Evolutionary conservation across 352 stramenopile species (phyloP).

Genomic region (Plasmopara muralis): DNA sequence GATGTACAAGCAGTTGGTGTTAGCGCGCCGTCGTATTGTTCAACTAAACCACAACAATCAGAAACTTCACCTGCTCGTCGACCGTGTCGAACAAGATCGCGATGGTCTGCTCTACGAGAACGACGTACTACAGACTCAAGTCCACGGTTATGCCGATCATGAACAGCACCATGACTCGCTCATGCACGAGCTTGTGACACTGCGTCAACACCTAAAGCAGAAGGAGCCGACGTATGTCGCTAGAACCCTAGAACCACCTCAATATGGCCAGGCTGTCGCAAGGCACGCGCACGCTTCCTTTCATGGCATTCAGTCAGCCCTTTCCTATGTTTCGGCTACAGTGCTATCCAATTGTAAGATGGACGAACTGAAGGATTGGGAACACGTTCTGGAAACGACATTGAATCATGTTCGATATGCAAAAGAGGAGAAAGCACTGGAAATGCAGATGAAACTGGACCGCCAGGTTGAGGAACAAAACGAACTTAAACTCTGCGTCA

Average conservation of each 20-base stretch:
- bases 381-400: conserved; percentile 59
- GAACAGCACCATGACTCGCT: conserved; percentile 63
- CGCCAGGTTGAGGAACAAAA: conserved; percentile 70
- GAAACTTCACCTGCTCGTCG: conserved; percentile 73
- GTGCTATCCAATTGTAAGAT: conserved; percentile 27
- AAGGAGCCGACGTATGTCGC: conserved; percentile 18
- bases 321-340: conserved; percentile 20
- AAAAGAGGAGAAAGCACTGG: conserved; percentile 69
- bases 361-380: conserved; percentile 65
- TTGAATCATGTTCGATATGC: conserved; percentile 43
- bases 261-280: conserved; percentile 3
- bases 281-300: conserved; percentile 10
- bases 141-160: conserved; percentile 61
- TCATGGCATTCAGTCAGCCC: conserved; percentile 22
- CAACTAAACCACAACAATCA: conserved; percentile 76
- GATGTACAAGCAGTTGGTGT: conserved; percentile 69
- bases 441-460: conserved; percentile 71
- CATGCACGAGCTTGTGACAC: conserved; percentile 46
- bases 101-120: conserved; percentile 79
- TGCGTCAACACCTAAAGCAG: conserved; percentile 37
- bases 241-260: conserved; percentile 3
- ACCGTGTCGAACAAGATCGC: conserved; percentile 79
- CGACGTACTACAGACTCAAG: conserved; percentile 66
- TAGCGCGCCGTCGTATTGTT: conserved; percentile 50
- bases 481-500: conserved; percentile 82